phyloP scores from a whole-genome alignment of 2,329 filamentous ascomycete genomes.

The Aspergillus sp. region DNA sequence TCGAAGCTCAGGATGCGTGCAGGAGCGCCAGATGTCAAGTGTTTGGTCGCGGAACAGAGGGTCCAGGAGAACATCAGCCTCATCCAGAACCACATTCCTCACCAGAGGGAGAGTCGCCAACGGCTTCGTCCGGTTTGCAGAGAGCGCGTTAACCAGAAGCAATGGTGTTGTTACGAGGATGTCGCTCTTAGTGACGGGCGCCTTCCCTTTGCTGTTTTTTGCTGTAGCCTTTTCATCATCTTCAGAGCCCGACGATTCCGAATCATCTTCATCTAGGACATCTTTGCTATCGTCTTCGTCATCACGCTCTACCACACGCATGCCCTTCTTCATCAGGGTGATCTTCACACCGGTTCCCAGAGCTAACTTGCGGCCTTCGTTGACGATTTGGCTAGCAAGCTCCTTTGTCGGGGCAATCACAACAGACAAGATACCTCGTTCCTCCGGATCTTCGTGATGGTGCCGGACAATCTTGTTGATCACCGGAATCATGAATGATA shows the following conservation, averaged over 20 bases:
- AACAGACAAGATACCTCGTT: slow-evolving; percentile 66
- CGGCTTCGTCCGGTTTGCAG: slow-evolving; percentile 48
- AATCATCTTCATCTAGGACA: slow-evolving; percentile 42
- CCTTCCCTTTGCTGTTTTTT: slow-evolving; percentile 33
- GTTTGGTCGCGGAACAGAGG: slow-evolving; percentile 89
- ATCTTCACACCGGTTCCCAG: slow-evolving; percentile 76
- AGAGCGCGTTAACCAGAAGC: slow-evolving; percentile 72
- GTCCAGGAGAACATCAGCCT: slow-evolving; percentile 92
- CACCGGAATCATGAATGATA: slow-evolving; percentile 86
- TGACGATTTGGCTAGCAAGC: slow-evolving; percentile 76
- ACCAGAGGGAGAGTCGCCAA: slow-evolving; percentile 64
- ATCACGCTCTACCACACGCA: slow-evolving; percentile 62
- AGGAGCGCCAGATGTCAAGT: slow-evolving; percentile 77
- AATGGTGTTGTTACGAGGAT: slow-evolving; percentile 80
- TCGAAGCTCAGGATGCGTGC: slow-evolving; percentile 68
- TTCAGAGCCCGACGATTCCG: slow-evolving; percentile 42
- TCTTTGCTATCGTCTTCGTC: slow-evolving; percentile 42
- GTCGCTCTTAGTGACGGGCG: slow-evolving; percentile 68
- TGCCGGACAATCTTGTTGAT: slow-evolving; percentile 71
- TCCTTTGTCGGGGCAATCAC: slow-evolving; percentile 79
- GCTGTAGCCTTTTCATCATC: slow-evolving; percentile 29
- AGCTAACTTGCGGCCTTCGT: slow-evolving; percentile 80
- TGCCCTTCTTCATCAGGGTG: slow-evolving; percentile 81
- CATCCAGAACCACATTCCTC: slow-evolving; percentile 77
- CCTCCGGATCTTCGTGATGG: slow-evolving; percentile 52